Conservation (phyloP, 345 rosid species). For the Brassica incana region DNA sequence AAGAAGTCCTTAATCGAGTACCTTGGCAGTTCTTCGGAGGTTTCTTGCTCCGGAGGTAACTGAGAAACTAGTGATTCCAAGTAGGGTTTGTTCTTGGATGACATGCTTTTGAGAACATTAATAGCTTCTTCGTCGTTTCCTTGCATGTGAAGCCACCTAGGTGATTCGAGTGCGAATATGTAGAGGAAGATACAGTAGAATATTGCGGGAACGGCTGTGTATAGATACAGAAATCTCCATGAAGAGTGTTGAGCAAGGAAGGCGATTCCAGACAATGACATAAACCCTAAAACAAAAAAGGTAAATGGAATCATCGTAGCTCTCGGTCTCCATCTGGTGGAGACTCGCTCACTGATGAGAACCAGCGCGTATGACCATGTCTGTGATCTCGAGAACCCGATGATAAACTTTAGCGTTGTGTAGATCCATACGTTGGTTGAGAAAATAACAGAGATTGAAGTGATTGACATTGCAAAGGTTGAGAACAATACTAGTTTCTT, state of each 20-base stretch:
- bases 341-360: slow-evolving; percentile 47
- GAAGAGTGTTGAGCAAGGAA: slow-evolving; percentile 38
- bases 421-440: slow-evolving; percentile 54
- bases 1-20: slow-evolving; percentile 31
- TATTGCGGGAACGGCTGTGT: slow-evolving; percentile 43
- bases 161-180: slow-evolving; percentile 49
- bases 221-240: slow-evolving; percentile 53
- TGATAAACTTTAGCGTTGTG: slow-evolving; percentile 42
- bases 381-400: slow-evolving; percentile 51
- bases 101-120: slow-evolving; percentile 22
- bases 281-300: slow-evolving; percentile 48
- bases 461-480: slow-evolving; percentile 47
- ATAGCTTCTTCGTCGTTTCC: slow-evolving; percentile 45
- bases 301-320: slow-evolving; percentile 49
- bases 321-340: slow-evolving; percentile 48
- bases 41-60: slow-evolving; percentile 16
- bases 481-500: slow-evolving; percentile 55
- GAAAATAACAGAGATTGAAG: slow-evolving; percentile 41
- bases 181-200: slow-evolving; percentile 37
- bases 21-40: neutral
- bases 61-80: slow-evolving; percentile 21
- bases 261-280: slow-evolving; percentile 53
- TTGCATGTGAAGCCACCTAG: slow-evolving; percentile 54
- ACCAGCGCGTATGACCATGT: slow-evolving; percentile 48
- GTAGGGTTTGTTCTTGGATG: slow-evolving; percentile 14